A percentile compares a stretch with the other conserved stretches of the same genome.
These are phyloP conservation scores for Achlya hypogyna DNA, from an alignment of 352 stramenopile genomes.

Conservation along the genomic window DNA sequence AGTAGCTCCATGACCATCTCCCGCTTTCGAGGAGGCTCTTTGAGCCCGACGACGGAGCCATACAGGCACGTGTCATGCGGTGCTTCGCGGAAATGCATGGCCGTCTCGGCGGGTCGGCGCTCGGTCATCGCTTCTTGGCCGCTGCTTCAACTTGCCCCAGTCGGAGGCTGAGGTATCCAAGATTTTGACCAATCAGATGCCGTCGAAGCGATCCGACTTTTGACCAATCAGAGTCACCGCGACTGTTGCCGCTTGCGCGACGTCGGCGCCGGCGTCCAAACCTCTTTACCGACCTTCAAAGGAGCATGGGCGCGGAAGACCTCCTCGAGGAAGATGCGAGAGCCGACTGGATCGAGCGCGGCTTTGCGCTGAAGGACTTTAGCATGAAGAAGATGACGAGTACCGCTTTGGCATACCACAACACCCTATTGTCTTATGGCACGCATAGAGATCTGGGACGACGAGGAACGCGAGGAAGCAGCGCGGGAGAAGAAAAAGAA, in stretches of 20 bases:
- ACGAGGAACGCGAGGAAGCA: slow-evolving; percentile 35
- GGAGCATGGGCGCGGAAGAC: slow-evolving; percentile 26
- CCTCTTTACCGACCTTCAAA: no score
- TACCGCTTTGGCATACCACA: not conserved
- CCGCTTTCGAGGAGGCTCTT: slow-evolving; percentile 18
- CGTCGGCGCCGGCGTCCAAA: no score
- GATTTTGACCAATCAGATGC: not conserved
- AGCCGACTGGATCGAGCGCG: slow-evolving; percentile 60
- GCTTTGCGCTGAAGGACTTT: slow-evolving; percentile 49
- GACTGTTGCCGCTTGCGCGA: no score
- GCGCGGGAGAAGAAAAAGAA: slow-evolving; percentile 31
- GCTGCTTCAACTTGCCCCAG: not conserved
- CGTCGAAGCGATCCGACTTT: not conserved
- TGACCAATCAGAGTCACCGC: not conserved
- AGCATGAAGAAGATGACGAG: slow-evolving; percentile 61
- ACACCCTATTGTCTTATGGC: no score
- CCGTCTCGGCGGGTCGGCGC: not conserved
- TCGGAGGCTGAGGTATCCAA: not conserved
- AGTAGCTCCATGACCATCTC: slow-evolving; percentile 20
- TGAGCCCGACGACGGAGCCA: slow-evolving; percentile 31
- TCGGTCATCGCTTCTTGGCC: not conserved
- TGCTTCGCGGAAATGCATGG: slow-evolving; percentile 1
- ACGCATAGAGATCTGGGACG: slow-evolving; percentile 48
- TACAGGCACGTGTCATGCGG: slow-evolving; percentile 31
- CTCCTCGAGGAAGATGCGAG: slow-evolving; percentile 61